Base-by-base conservation (phyloP, 306 rosid genomes). In the Oxytropis ochrocephala region DNA sequence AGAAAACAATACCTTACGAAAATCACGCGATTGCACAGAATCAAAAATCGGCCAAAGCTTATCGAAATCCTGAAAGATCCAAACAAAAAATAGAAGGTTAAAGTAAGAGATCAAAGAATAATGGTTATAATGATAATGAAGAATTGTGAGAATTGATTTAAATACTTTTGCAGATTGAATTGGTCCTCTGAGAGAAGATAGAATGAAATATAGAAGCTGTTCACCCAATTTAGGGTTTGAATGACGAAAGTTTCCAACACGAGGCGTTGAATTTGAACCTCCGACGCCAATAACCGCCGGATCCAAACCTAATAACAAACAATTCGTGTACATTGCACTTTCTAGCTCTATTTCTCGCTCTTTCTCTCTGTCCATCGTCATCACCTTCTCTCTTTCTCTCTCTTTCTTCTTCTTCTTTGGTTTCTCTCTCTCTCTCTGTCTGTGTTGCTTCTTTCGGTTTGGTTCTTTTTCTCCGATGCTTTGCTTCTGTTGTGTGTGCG, bases 361-460 rank as follows among this genome's bases (percentile, higher is more conserved):
- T 79, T 95, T 95, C 83, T 95, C 97, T 83, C 99, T 87, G 81
- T 91, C 99, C 99, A 95, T 91, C 83, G 98, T 90, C 97, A 94
- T 94, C 76, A 65, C 90, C 85, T 56, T 39, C 79, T 13, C 79
- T 16, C 47, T 3, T 24, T 24, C 48, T 0, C 21, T 14, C 56
- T 17, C 21, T 5, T 11, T 24, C 11, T 70, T 7, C 8, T 11
- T 61, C 51, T 47, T 41, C 71, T 13, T 56, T 35, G 60, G 11
- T 17, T 59, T 35, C 53, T 48, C 14, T 39, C 1, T 35, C 77
- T 48, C 4, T 36, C 57, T 32, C 8, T 73, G 35, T 49, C 5
- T 42, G 46, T 60, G 67, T 52, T 57, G 10, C 10, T 41, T 9
- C 55, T 59, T 41, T 75, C 49, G 36, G 67, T 71, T 75, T 64